These are phyloP conservation scores for Pythium diclinum DNA, from an alignment of 352 stramenopile species.

Conservation along the genomic window DNA sequence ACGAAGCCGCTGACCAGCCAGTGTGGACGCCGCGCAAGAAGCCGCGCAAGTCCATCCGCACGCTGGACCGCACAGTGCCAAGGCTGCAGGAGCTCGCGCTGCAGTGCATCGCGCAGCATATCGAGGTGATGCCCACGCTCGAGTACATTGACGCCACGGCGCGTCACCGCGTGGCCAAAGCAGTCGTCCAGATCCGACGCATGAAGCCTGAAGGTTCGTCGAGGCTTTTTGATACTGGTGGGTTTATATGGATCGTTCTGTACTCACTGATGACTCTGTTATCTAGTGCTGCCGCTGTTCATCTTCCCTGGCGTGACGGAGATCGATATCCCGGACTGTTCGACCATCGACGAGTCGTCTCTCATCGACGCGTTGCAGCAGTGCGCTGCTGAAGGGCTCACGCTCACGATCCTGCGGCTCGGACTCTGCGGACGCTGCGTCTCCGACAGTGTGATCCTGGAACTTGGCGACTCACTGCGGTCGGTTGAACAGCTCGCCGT, in stretches of 20 bases:
- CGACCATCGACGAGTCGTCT: constrained; percentile 69
- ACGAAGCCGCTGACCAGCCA: constrained; percentile 20
- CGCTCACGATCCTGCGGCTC: constrained; percentile 54
- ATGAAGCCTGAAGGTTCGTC: constrained; percentile 52
- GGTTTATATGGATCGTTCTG: neutral
- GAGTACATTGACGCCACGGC: constrained; percentile 66
- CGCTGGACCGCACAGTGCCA: constrained; percentile 44
- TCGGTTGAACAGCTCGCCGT: constrained; percentile 66
- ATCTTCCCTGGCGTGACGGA: constrained; percentile 77
- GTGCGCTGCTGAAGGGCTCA: constrained; percentile 39
- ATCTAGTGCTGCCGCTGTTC: constrained; percentile 68
- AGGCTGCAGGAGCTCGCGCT: constrained; percentile 55
- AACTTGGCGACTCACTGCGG: constrained; percentile 59
- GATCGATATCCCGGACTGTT: constrained; percentile 83
- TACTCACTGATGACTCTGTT: neutral
- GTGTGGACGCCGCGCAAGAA: constrained; percentile 55
- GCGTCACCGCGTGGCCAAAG: constrained; percentile 54
- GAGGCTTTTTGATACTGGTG: neutral
- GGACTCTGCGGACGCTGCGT: constrained; percentile 77
- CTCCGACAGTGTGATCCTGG: constrained; percentile 65
- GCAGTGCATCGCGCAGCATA: constrained; percentile 52
- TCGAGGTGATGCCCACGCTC: constrained; percentile 63
- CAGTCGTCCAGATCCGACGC: constrained; percentile 51
- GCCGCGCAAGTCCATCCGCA: constrained; percentile 44
- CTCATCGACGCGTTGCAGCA: constrained; percentile 53